These are phyloP conservation scores for Zhuliangozyma blackwelliae DNA, from an alignment of 1,139 yeast genomes.

Conservation along the genomic window DNA sequence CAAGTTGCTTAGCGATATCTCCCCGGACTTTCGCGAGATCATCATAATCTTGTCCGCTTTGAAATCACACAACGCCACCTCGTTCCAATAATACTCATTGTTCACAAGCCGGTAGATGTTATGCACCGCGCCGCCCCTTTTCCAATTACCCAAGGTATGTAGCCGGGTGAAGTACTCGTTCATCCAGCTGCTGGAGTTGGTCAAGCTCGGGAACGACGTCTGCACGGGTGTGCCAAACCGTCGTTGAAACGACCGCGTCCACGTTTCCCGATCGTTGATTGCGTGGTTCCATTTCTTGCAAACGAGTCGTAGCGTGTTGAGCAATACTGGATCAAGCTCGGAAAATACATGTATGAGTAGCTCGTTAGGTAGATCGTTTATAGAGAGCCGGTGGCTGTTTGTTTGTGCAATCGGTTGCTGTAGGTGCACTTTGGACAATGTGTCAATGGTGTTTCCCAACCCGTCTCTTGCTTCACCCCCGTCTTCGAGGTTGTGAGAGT, in stretches of 20 bases:
- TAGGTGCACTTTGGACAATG: no score
- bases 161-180: slow-evolving; percentile 52
- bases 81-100: slow-evolving; percentile 23
- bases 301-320: slow-evolving; percentile 47
- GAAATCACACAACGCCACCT: slow-evolving; percentile 32
- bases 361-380: slow-evolving; percentile 53
- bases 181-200: slow-evolving; percentile 51
- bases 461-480: slow-evolving; percentile 11
- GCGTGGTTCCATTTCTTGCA: slow-evolving; percentile 51
- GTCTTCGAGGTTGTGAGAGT: not conserved
- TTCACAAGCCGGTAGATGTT: slow-evolving; percentile 28
- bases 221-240: slow-evolving; percentile 41
- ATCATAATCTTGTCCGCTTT: slow-evolving; percentile 31
- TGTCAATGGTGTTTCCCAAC: slow-evolving; percentile 16
- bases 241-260: slow-evolving; percentile 54
- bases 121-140: slow-evolving; percentile 37
- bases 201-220: slow-evolving; percentile 62
- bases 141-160: slow-evolving; percentile 46
- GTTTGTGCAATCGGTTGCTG: no score
- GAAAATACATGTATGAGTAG: slow-evolving; percentile 53
- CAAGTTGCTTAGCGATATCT: slow-evolving; percentile 35
- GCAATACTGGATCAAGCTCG: slow-evolving; percentile 52
- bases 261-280: slow-evolving; percentile 54
- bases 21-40: slow-evolving; percentile 29
- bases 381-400: slow-evolving; percentile 4